phyloP scores from a whole-genome alignment of 257 asterid species.

The Pogostemon cablin region DNA sequence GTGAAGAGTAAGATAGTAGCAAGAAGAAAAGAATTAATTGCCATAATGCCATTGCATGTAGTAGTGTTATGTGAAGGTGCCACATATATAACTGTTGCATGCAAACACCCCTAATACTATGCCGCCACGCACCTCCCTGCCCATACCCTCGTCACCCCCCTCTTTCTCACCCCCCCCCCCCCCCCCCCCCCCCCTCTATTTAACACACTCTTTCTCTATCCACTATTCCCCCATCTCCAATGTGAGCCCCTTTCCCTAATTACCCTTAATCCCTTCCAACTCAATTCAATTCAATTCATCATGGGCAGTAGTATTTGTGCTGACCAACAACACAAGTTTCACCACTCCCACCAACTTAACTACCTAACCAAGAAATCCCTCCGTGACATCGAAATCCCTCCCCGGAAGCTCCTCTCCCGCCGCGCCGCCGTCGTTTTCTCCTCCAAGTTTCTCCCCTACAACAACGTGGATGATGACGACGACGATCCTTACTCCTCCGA shows the following conservation, averaged over 20 bases:
- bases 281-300: not conserved
- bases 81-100: constrained; percentile 72
- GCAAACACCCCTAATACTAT: constrained; percentile 56
- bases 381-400: constrained; percentile 83
- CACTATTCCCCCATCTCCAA: not conserved
- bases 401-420: constrained; percentile 69
- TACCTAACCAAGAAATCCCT: constrained; percentile 63
- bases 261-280: not conserved
- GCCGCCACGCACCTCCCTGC: constrained; percentile 81
- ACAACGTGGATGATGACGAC: constrained; percentile 52
- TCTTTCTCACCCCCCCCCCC: constrained; percentile 50
- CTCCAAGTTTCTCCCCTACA: constrained; percentile 74
- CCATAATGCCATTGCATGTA: constrained; percentile 54
- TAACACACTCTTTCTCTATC: not conserved
- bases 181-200: constrained; percentile 7
- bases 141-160: constrained; percentile 76
- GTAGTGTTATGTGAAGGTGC: constrained; percentile 55
- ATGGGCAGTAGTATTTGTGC: constrained; percentile 66
- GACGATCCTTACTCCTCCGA: constrained; percentile 83
- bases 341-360: constrained; percentile 72
- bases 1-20: not conserved
- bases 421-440: constrained; percentile 53
- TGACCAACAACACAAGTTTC: constrained; percentile 60
- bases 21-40: constrained; percentile 13
- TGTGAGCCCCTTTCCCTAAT: not conserved